A percentile compares a stretch with the other conserved stretches of the same genome.
phyloP scores from a whole-genome alignment of 2,329 filamentous ascomycete genomes.

The Neofusicoccum kwambonambiense region DNA sequence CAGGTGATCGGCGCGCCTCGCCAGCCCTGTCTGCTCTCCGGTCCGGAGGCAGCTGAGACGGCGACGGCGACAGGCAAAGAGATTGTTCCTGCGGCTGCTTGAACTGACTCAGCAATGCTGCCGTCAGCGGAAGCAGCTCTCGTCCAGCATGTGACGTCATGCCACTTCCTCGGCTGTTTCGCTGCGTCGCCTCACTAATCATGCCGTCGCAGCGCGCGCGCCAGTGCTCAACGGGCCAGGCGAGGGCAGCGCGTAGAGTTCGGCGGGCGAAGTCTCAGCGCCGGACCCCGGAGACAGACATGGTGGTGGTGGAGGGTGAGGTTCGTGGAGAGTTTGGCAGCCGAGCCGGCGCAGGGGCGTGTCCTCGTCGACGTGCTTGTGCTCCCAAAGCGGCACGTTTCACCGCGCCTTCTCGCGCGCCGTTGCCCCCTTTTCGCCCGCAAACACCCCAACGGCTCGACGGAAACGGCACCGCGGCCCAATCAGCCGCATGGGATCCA shows the following conservation, averaged over 20 bases:
- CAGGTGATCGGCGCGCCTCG: background rate
- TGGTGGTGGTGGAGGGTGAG: no score
- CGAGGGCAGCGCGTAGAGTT: background rate
- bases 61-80: background rate
- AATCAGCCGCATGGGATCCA: background rate
- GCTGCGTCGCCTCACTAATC: background rate
- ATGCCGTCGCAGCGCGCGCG: background rate
- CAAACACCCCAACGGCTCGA: background rate
- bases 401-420: background rate
- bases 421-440: background rate
- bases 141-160: background rate
- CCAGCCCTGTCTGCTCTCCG: background rate
- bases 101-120: no score
- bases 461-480: constrained; percentile 1
- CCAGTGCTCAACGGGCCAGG: background rate
- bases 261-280: no score
- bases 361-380: no score
- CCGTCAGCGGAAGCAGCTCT: no score
- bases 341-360: no score
- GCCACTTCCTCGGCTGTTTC: background rate
- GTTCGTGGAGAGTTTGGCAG: no score
- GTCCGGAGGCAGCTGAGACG: background rate
- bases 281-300: no score
- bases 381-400: background rate
- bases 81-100: background rate